These are phyloP conservation scores for Geosmithia morbida DNA, from an alignment of 2,329 filamentous ascomycete genomes.

Conservation along the genomic window DNA sequence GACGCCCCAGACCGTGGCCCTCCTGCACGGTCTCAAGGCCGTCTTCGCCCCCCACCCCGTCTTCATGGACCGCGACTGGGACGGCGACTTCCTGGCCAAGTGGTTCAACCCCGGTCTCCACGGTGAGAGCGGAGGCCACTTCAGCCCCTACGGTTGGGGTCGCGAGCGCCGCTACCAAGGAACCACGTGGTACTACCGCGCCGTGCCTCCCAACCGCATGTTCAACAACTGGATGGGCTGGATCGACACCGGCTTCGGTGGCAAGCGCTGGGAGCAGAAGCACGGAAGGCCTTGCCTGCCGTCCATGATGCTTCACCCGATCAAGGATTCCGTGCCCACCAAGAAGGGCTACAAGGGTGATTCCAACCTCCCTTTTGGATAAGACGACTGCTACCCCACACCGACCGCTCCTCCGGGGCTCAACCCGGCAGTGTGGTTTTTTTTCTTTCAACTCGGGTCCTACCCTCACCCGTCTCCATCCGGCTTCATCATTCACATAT, in stretches of 20 bases:
- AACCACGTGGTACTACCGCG: slow-evolving; percentile 47
- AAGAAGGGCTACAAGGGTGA: slow-evolving; percentile 23
- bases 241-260: slow-evolving; percentile 38
- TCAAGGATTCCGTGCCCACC: slow-evolving; percentile 42
- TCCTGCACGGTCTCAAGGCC: slow-evolving; percentile 67
- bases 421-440: too few relatives aligned
- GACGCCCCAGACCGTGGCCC: slow-evolving; percentile 57
- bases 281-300: slow-evolving; percentile 44
- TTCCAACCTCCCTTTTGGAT: slow-evolving; percentile 23
- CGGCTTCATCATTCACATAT: too few relatives aligned
- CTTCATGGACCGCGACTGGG: slow-evolving; percentile 65
- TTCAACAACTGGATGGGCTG: slow-evolving; percentile 52
- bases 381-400: slow-evolving; percentile 5
- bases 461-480: too few relatives aligned
- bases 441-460: too few relatives aligned
- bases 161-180: slow-evolving; percentile 41
- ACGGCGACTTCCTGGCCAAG: slow-evolving; percentile 32
- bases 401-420: too few relatives aligned
- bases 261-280: slow-evolving; percentile 36
- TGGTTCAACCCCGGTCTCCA: slow-evolving; percentile 47
- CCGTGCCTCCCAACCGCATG: slow-evolving; percentile 39
- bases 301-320: slow-evolving; percentile 42
- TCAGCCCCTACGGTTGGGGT: slow-evolving; percentile 45
- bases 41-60: slow-evolving; percentile 68
- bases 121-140: slow-evolving; percentile 36